Percentiles rank a stretch among this genome's conserved stretches.
These are phyloP conservation scores for Pisolithus tinctorius DNA, from an alignment of 768 basidiomycete genomes.

Conservation along the genomic window DNA sequence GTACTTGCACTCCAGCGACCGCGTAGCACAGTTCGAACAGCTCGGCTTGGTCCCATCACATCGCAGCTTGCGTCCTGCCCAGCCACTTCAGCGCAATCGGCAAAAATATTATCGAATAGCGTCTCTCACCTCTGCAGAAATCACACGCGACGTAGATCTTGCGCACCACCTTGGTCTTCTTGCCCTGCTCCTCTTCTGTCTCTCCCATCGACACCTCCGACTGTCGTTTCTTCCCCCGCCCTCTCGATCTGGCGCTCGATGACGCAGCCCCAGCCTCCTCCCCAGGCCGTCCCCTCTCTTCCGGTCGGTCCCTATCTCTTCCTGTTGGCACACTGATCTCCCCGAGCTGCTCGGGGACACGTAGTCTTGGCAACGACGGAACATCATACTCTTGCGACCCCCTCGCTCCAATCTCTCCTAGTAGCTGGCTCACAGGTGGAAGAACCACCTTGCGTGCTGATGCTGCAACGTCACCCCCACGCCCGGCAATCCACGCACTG, in stretches of 20 bases:
- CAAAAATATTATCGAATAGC: not conserved
- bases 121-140: conserved; percentile 63
- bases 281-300: conserved; percentile 5
- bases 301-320: conserved; percentile 10
- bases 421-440: conserved; percentile 22
- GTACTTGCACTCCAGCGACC: conserved; percentile 49
- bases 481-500: conserved; percentile 5
- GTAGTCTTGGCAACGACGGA: conserved; percentile 23
- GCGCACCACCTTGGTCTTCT: conserved; percentile 13
- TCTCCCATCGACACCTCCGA: not conserved
- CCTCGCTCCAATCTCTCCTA: conserved; percentile 18
- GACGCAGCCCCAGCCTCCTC: not conserved
- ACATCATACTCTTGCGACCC: conserved; percentile 12
- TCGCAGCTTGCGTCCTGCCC: conserved; percentile 62
- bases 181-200: conserved; percentile 15
- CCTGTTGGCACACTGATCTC: conserved; percentile 1
- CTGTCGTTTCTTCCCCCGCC: conserved; percentile 15
- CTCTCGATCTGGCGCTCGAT: not conserved
- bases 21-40: conserved; percentile 57
- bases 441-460: conserved; percentile 19
- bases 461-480: conserved; percentile 8
- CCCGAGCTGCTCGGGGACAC: conserved; percentile 16
- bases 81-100: not conserved
- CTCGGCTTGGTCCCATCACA: conserved; percentile 63
- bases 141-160: conserved; percentile 56